Evolutionary conservation across 345 rosid genomes (phyloP).

Genomic region (Citrus glauca): DNA sequence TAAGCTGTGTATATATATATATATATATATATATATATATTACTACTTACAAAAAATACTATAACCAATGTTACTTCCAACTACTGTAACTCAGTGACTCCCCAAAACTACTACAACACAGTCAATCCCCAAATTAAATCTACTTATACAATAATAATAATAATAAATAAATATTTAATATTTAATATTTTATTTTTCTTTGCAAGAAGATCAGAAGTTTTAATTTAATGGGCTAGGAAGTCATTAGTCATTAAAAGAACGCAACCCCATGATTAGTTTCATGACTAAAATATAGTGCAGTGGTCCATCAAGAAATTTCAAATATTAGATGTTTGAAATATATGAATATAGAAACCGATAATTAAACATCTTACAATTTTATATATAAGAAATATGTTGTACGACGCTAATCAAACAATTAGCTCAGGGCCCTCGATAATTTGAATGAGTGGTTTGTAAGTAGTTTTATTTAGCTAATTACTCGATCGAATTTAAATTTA

Average conservation of each 20-base stretch:
- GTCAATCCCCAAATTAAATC: no score
- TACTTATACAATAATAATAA: no score
- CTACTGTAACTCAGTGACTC: no score
- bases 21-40: no score
- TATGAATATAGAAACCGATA: not conserved
- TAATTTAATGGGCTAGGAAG: not conserved
- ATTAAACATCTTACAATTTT: not conserved
- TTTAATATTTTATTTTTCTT: not conserved
- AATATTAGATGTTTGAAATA: not conserved
- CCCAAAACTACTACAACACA: no score
- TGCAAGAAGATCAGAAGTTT: not conserved
- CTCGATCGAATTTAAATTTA: no score
- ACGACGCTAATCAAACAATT: constrained; percentile 7
- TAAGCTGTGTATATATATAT: no score
- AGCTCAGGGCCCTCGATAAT: not conserved
- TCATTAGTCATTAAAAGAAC: not conserved
- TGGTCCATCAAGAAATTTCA: not conserved
- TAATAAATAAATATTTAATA: no score
- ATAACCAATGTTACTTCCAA: no score
- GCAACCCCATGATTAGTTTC: not conserved
- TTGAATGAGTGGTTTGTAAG: no score
- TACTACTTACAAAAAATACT: no score
- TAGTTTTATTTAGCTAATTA: no score
- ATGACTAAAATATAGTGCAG: not conserved
- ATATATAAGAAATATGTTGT: not conserved